A percentile compares a stretch with the other conserved stretches of the same genome.
Conservation (phyloP, 805 yeast genomes). For the Candida bentonensis region DNA sequence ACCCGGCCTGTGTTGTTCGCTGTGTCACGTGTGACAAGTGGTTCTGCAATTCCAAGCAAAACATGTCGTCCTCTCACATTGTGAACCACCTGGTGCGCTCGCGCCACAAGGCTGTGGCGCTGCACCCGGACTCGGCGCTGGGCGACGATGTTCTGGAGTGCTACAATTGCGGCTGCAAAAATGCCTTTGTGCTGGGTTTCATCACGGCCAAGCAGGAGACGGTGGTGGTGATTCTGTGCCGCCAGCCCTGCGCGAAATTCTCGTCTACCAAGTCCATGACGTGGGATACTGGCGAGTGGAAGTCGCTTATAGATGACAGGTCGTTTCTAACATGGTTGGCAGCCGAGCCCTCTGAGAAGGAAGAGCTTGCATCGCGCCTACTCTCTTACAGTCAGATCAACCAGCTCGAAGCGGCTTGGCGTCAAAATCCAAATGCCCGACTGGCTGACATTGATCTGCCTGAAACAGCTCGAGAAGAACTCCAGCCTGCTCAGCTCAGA, state of each 20-base stretch:
- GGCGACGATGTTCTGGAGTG: constrained; percentile 86
- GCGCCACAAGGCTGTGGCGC: constrained; percentile 55
- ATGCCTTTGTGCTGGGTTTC: constrained; percentile 71
- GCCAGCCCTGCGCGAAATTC: constrained; percentile 55
- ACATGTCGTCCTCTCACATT: constrained; percentile 58
- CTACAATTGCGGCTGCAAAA: constrained; percentile 74
- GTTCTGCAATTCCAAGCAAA: constrained; percentile 72
- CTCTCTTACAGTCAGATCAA: constrained; percentile 52
- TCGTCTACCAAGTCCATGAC: constrained; percentile 48
- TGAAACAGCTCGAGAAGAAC: constrained; percentile 38
- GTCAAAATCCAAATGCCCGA: constrained; percentile 54
- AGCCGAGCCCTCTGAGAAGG: constrained; percentile 51
- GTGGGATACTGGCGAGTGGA: constrained; percentile 88
- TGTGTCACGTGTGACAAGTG: constrained; percentile 70
- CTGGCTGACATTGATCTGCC: constrained; percentile 47
- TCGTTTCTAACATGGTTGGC: constrained; percentile 76
- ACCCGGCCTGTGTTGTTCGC: constrained; percentile 51
- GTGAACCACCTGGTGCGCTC: constrained; percentile 74
- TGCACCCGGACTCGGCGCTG: constrained; percentile 67
- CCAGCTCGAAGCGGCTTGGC: constrained; percentile 71
- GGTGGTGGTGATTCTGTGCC: constrained; percentile 74
- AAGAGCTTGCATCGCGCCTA: constrained; percentile 37
- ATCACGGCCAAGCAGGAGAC: constrained; percentile 78
- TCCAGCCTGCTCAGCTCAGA: constrained; percentile 59
- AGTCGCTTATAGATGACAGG: constrained; percentile 66